phyloP scores from a whole-genome alignment of 768 basidiomycete species.

The Panaeolus cyanescens region DNA sequence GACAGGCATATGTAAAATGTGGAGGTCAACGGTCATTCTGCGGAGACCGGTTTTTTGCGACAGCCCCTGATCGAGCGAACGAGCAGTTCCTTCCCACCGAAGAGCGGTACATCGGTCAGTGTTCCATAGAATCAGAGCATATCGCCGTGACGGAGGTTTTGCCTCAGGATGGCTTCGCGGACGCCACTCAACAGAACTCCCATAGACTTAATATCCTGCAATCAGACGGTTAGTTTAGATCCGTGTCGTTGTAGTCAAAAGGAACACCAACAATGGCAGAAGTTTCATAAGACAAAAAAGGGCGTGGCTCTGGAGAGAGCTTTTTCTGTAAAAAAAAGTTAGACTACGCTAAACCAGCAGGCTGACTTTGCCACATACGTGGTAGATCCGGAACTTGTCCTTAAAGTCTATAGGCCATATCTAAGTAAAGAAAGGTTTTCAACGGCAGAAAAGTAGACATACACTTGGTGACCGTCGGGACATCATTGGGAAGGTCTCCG shows the following conservation, averaged over 20 bases:
- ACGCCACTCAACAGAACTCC: constrained; percentile 39
- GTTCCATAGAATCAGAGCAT: constrained; percentile 26
- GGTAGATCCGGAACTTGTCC: constrained; percentile 66
- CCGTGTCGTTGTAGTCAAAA: not conserved
- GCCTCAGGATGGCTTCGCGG: constrained; percentile 42
- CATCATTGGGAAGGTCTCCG: constrained; percentile 58
- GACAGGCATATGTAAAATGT: too few species aligned
- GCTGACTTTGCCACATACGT: constrained; percentile 41
- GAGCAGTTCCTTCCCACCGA: too few species aligned
- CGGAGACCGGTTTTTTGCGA: not conserved
- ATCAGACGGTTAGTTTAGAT: not conserved
- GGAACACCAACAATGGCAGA: constrained; percentile 61
- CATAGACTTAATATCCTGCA: constrained; percentile 44
- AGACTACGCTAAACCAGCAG: not conserved
- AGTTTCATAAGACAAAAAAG: constrained; percentile 71
- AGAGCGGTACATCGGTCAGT: too few species aligned
- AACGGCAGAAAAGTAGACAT: constrained; percentile 21
- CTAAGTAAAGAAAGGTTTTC: not conserved
- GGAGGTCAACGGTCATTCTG: too few species aligned
- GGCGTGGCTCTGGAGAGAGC: constrained; percentile 54
- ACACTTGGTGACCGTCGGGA: constrained; percentile 65
- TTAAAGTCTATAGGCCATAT: constrained; percentile 54
- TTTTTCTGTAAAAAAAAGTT: constrained; percentile 41
- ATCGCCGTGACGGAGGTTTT: constrained; percentile 37
- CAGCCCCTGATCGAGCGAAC: too few species aligned